phyloP scores from a whole-genome alignment of 345 rosid genomes.

The Psidium friedrichsthalianum region DNA sequence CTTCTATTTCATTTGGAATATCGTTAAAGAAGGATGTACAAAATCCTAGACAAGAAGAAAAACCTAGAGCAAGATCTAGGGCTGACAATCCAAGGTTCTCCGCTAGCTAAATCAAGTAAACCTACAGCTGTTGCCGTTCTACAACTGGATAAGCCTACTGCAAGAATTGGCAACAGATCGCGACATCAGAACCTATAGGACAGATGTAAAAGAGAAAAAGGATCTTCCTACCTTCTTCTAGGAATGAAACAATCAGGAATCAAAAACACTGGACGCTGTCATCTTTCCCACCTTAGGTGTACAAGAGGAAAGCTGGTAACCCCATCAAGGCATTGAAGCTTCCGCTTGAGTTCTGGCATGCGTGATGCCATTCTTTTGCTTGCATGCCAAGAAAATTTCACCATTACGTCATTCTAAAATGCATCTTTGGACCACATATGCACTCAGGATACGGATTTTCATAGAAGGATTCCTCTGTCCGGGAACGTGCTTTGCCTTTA shows the following conservation, averaged over 20 bases:
- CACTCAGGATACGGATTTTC: constrained; percentile 91
- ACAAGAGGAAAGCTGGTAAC: not conserved
- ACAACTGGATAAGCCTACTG: not conserved
- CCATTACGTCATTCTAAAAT: not conserved
- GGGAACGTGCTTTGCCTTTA: constrained; percentile 67
- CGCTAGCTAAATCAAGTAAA: not conserved
- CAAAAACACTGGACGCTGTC: not conserved
- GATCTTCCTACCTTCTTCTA: not conserved
- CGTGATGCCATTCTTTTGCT: not conserved
- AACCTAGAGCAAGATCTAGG: constrained; percentile 13
- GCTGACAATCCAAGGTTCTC: constrained; percentile 11
- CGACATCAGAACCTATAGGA: not conserved
- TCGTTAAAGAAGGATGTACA: not conserved
- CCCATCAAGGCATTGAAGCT: not conserved
- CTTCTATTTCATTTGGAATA: not conserved
- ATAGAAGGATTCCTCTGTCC: constrained; percentile 87
- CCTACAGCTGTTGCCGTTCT: not conserved
- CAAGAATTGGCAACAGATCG: not conserved
- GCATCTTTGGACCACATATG: constrained; percentile 44
- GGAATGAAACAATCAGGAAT: not conserved
- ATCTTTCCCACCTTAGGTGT: not conserved
- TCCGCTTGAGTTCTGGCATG: not conserved
- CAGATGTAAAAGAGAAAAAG: not conserved
- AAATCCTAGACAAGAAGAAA: not conserved
- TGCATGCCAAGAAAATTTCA: not conserved